Evolutionary conservation across 2,329 filamentous ascomycete genomes (phyloP).

Genomic region (Alternaria arborescens): DNA sequence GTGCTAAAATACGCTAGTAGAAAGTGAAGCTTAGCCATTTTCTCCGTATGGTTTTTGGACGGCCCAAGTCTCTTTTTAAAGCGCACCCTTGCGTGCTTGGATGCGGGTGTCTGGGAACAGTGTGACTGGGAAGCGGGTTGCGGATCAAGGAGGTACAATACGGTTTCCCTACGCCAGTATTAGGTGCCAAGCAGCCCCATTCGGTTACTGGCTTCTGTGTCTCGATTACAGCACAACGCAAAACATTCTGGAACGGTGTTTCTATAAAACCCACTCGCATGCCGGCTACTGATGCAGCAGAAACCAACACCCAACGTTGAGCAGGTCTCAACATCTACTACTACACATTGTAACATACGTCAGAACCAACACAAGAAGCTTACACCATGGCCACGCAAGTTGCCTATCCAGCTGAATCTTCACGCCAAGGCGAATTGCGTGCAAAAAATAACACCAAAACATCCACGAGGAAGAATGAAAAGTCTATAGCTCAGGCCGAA

Average conservation of each 20-base stretch:
- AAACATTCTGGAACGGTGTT: neutral
- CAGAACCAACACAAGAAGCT: neutral
- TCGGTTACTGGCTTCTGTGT: neutral
- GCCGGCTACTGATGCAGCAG: neutral
- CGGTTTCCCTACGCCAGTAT: neutral
- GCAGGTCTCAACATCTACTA: neutral
- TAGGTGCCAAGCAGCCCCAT: neutral
- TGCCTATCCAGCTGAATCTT: neutral
- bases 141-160: neutral
- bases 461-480: neutral
- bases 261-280: neutral
- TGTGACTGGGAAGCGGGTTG: neutral
- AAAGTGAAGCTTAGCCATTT: neutral
- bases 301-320: neutral
- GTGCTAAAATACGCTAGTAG: neutral
- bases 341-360: neutral
- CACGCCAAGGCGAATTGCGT: neutral
- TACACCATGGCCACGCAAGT: neutral
- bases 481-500: neutral
- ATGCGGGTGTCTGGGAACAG: slow-evolving; percentile 1
- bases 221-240: neutral
- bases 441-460: neutral
- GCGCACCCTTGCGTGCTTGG: neutral
- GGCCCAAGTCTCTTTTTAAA: neutral
- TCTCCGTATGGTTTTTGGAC: neutral